Evolutionary conservation across 1,139 yeast genomes (phyloP), one percentile per base, ranked within the genome.

Genomic region (Blastobotrys persicus): DNA sequence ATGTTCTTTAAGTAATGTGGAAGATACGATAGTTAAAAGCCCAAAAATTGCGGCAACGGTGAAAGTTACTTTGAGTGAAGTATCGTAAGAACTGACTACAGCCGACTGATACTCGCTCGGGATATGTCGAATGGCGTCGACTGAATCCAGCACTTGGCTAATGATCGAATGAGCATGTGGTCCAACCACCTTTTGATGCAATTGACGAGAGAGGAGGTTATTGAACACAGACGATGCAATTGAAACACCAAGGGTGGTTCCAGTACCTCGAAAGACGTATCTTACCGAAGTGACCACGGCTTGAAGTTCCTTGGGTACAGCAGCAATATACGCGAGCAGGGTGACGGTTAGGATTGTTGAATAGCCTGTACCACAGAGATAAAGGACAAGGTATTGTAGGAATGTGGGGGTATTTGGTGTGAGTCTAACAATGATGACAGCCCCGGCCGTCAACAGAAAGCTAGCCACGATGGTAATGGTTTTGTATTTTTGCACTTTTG

Each of bases 211-310:
- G 33, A 73, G 60, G n/a, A 60, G 57, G 64, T 74, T 74, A 55
- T 77, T 79, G 68, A 85, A 84, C 23, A 83, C 72, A 1, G 89
- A 83, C 4, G 85, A 78, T 0, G 86, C 85, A 35, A 82, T 63
- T 0, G 91, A 74, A 2, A 85, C 87, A 19, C 91, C 91, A 45
- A 83, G 55, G 0, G 89, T 83, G 1, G 88, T 81, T 0, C 91
- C 92, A 3, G 85, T 79, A 2, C 89, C 81, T 58, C 91, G 72
- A 68, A 83, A 84, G 3, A 87, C 81, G 63, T 85, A 85, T 58
- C 84, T 87, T 52, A 85, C 83, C 0, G 88, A 82, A 0, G 92
- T 85, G 0, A 87, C 79, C 6, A 85, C 78, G 2, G 91, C 91
- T 64, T 84, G 91, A 56, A 73, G 76, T 54, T 79, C 77, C 38